phyloP scores from a whole-genome alignment of 768 basidiomycete species.

The Tylopilus subfusipes region DNA sequence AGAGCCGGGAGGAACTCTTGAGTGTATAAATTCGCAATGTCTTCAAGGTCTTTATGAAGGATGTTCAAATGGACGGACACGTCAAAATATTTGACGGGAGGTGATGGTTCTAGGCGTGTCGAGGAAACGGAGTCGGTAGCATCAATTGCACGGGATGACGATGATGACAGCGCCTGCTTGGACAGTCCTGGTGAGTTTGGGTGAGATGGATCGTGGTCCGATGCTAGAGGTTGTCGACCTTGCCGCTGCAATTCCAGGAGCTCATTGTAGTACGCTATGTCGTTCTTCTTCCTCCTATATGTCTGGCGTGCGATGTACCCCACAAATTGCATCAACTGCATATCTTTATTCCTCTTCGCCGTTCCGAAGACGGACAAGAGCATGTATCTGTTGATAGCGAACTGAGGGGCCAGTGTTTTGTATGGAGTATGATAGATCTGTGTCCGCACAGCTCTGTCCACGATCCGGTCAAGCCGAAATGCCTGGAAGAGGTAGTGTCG shows the following conservation, averaged over 20 bases:
- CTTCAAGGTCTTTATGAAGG: slow-evolving; percentile 50
- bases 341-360: slow-evolving; percentile 55
- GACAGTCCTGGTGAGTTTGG: neutral
- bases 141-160: neutral
- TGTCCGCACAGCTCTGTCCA: slow-evolving; percentile 33
- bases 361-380: slow-evolving; percentile 56
- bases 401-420: slow-evolving; percentile 44
- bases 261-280: slow-evolving; percentile 42
- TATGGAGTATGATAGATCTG: slow-evolving; percentile 30
- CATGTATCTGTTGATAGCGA: slow-evolving; percentile 53
- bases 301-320: slow-evolving; percentile 42
- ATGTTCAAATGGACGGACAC: slow-evolving; percentile 54
- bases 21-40: slow-evolving; percentile 44
- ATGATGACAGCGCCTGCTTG: neutral
- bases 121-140: slow-evolving; percentile 26
- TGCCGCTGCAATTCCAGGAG: slow-evolving; percentile 27
- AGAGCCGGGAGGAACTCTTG: slow-evolving; percentile 39
- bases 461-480: slow-evolving; percentile 40
- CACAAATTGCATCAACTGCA: slow-evolving; percentile 61
- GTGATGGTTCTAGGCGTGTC: slow-evolving; percentile 16
- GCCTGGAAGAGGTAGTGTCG: slow-evolving; percentile 66
- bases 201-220: slow-evolving; percentile 19
- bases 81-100: slow-evolving; percentile 39
- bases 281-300: slow-evolving; percentile 46
- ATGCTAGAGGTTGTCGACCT: slow-evolving; percentile 22